A percentile compares a stretch with the other conserved stretches of the same genome.
Conservation (phyloP, 352 stramenopile species). For the Globisporangium canariense region DNA sequence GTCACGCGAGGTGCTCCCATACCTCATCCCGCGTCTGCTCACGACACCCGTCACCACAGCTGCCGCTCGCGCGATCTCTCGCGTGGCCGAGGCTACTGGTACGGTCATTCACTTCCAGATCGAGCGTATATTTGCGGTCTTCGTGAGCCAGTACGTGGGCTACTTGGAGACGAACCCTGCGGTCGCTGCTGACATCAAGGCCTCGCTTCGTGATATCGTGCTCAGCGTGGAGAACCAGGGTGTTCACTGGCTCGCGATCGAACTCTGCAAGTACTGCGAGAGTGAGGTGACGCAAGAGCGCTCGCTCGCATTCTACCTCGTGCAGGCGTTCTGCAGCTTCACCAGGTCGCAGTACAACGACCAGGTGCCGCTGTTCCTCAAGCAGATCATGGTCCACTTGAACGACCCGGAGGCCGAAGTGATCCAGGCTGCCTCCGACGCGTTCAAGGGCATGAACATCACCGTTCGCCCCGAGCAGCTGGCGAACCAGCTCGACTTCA, state of each 20-base stretch:
- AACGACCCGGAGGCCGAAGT: conserved; percentile 92
- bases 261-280: conserved; percentile 94
- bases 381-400: conserved; percentile 95
- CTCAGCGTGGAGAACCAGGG: conserved; percentile 87
- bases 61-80: conserved; percentile 89
- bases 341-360: conserved; percentile 90
- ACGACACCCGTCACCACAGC: conserved; percentile 88
- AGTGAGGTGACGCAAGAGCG: conserved; percentile 85
- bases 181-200: conserved; percentile 67
- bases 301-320: conserved; percentile 89
- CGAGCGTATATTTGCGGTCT: conserved; percentile 89
- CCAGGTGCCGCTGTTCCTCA: conserved; percentile 94
- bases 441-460: conserved; percentile 91
- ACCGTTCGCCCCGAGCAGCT: conserved; percentile 92
- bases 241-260: conserved; percentile 93
- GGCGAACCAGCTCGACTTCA: conserved; percentile 95
- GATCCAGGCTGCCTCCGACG: conserved; percentile 85
- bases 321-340: conserved; percentile 87
- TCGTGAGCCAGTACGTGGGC: conserved; percentile 72
- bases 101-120: conserved; percentile 96
- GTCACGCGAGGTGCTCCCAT: conserved; percentile 95
- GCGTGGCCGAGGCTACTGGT: conserved; percentile 92
- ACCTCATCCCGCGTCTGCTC: conserved; percentile 96
- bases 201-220: conserved; percentile 65
- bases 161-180: conserved; percentile 32